Base-by-base conservation (phyloP, 2,329 filamentous ascomycete species). In the Calonectria fujianensis region DNA sequence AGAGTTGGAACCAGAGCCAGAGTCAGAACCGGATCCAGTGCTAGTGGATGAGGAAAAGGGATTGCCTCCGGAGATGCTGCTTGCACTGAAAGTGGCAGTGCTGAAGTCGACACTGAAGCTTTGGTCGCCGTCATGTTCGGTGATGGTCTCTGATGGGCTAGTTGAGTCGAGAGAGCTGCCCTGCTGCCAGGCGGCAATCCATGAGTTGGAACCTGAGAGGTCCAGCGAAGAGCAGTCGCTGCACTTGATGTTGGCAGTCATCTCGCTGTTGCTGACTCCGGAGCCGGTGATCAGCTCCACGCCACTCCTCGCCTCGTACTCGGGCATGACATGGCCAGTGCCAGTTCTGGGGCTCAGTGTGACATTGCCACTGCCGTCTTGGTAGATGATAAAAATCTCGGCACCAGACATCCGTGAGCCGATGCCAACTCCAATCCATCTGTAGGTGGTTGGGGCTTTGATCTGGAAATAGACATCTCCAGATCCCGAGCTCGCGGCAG, bases 401-500 rank as follows among this genome's bases (percentile, higher is more conserved):
- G 91, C 82, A 39, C 87, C 89, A 18, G 81, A 51, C 92, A 94
- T 94, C 52, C 76, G 74, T 0, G 80, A 78, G 59, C 92, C 92
- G 39, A 90, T 90, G 37, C 90, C 92, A 24, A 93, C 85, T 11
- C 86, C 89, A 20, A 92, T 87, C 92, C 92, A 94, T 74, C 82
- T 79, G 80, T 89, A 89, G 8, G 84, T 84, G 2, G 86, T 85
- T 1, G 90, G 89, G 5, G 91, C 90, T n/a, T 84, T 84, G 71
- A 94, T 86, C 80, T 92, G 91, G 76, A 93, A 87, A 81, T 91
- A 93, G 69, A 93, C 86, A 80, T 91, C 90, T 70, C 91, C 91
- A 5, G 85, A 84, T 39, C 86, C 86, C 4, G 87, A 85, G 48
- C 84, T 84, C 16, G 87, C 87, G 1, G 90, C 89, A 2, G 85